Base-by-base conservation (phyloP, 2,329 filamentous ascomycete species). In the Colletotrichum siamense region DNA sequence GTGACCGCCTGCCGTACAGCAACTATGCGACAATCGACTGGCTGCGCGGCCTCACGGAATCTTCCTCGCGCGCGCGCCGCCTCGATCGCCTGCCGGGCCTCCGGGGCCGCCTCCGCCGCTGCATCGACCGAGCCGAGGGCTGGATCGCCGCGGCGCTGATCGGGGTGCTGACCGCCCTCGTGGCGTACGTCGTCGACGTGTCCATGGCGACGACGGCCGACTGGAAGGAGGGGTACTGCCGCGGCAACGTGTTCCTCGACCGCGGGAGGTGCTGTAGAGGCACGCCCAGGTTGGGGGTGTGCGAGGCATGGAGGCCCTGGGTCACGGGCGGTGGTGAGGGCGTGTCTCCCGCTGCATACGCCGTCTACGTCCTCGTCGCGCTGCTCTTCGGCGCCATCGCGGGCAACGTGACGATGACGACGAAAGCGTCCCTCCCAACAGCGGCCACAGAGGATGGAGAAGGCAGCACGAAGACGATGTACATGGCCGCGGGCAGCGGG, bases 11-110 rank as follows among this genome's bases (percentile, higher is more conserved):
- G 24, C 88, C 90, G 1, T 93, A 92, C 80, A 92, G 91, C 79
- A 89, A 92, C 77, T 92, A 93, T 78, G 90, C 88, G 9, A 91
- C 90, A 2, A 92, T 92, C 73, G 91, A 93, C 81, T 92, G 90
- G 90, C 84, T 92, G 12, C 91, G 91, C 81, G 90, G 91, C 79
- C 81, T 92, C 72, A 89, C 91, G 81, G 91, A 91, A 82, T 89
- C 91, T 78, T 90, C n/a, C 85, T 87, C 70, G 83, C 84, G 83
- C 12, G 83, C 82, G 71, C 73, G 62, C 34, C 34, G 57, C 15
- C 30, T 76, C 8, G 63, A 36, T 5, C 55, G 49, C 1, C 55
- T 55, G 5, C 59, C 64, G 16, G 86, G 88, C 8, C 75, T 90
- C 9, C 86, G 87, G 44, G 83, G 85, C 49, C 39, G 9, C 24